Percentiles rank a stretch among this genome's conserved stretches.
phyloP scores from a whole-genome alignment of 257 asterid genomes.

The Nicotiana tomentosiformis region DNA sequence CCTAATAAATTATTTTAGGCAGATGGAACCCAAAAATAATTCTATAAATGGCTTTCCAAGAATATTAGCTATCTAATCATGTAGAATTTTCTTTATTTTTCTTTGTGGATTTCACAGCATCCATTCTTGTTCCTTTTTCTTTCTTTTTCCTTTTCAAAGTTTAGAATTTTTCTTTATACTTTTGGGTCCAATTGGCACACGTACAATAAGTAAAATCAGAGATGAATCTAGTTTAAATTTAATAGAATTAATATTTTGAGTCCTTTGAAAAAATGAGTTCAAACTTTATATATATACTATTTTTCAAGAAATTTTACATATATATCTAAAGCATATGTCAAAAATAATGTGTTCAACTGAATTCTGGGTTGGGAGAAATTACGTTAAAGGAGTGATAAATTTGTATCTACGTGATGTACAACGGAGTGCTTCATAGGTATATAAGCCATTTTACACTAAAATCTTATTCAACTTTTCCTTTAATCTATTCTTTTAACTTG shows the following conservation, averaged over 20 bases:
- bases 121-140: not conserved
- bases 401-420: not conserved
- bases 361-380: not conserved
- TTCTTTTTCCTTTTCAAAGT: not conserved
- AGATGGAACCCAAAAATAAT: not conserved
- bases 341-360: not conserved
- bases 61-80: not conserved
- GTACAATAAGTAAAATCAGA: not conserved
- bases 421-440: not conserved
- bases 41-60: not conserved
- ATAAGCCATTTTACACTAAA: not conserved
- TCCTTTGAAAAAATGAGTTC: not conserved
- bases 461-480: not conserved
- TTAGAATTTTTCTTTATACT: not conserved
- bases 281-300: not conserved
- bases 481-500: not conserved
- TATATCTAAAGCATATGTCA: not conserved
- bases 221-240: not conserved
- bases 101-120: not conserved
- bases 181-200: not conserved
- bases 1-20: slow-evolving; percentile 6
- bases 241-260: not conserved
- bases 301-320: not conserved
- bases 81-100: not conserved
- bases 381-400: not conserved